These are phyloP conservation scores for Penicillium freii DNA, from an alignment of 2,329 filamentous ascomycete species.

Conservation along the genomic window DNA sequence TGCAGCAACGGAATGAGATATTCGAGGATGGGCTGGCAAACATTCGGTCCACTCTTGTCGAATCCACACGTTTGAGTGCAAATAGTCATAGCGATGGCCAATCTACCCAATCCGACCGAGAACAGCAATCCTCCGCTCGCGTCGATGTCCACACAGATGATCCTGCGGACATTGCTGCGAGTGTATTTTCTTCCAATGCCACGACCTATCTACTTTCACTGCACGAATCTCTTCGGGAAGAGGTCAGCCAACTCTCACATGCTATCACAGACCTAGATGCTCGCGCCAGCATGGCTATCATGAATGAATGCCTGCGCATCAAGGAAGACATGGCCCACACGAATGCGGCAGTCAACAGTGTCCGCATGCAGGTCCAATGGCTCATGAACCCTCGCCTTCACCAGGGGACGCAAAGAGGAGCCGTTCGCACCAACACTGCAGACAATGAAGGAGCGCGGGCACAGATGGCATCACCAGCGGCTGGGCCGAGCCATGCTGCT, in stretches of 20 bases:
- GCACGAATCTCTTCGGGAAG: constrained; percentile 60
- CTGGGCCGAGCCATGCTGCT: constrained; percentile 28
- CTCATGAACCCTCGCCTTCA: constrained; percentile 58
- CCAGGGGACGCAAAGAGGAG: constrained; percentile 32
- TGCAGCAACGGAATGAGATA: constrained; percentile 48
- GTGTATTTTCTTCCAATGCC: constrained; percentile 37
- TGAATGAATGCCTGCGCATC: constrained; percentile 61
- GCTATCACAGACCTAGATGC: constrained; percentile 60
- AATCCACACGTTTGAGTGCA: constrained; percentile 26
- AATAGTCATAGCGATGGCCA: constrained; percentile 6
- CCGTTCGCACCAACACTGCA: constrained; percentile 19
- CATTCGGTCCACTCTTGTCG: constrained; percentile 40
- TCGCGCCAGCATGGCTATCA: constrained; percentile 60
- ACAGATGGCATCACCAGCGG: constrained; percentile 21
- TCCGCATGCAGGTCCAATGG: constrained; percentile 63
- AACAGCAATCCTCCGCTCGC: constrained; percentile 10
- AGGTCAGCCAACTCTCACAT: constrained; percentile 55
- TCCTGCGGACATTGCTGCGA: constrained; percentile 22
- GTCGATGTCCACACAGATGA: constrained; percentile 12
- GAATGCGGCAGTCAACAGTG: constrained; percentile 57
- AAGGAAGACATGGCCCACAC: constrained; percentile 63
- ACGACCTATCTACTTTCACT: constrained; percentile 60
- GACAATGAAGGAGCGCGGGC: constrained; percentile 16
- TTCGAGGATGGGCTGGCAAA: constrained; percentile 47
- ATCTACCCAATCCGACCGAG: constrained; percentile 14